These are phyloP conservation scores for Alnus glutinosa DNA, from an alignment of 306 rosid species.

Conservation along the genomic window DNA sequence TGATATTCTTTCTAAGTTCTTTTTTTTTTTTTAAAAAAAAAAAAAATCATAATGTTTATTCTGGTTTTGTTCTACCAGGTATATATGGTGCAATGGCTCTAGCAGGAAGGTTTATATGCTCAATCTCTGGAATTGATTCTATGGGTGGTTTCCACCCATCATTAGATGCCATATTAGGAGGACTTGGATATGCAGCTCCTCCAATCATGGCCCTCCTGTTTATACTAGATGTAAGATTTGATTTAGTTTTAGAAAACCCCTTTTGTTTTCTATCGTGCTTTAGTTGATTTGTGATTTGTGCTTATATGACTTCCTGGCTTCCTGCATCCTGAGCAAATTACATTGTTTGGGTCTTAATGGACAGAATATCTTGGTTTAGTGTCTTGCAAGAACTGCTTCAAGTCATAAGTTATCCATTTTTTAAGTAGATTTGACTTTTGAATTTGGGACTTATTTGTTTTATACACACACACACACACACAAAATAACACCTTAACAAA, in stretches of 20 bases:
- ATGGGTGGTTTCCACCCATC: slow-evolving; percentile 83
- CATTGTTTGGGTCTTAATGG: too few relatives aligned
- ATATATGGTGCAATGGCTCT: slow-evolving; percentile 95
- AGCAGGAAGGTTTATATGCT: slow-evolving; percentile 85
- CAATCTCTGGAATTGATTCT: slow-evolving; percentile 78
- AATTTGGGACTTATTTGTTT: background rate
- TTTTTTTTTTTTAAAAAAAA: background rate
- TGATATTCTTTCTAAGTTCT: background rate
- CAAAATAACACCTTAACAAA: slow-evolving; percentile 7
- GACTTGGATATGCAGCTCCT: slow-evolving; percentile 91
- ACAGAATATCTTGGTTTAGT: too few relatives aligned
- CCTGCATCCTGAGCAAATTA: too few relatives aligned
- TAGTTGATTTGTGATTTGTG: background rate
- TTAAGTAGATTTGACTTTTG: background rate
- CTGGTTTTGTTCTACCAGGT: slow-evolving; percentile 46
- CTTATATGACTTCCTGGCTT: background rate
- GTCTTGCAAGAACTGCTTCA: too few relatives aligned
- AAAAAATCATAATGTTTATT: background rate
- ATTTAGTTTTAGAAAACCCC: background rate
- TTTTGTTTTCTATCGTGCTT: background rate
- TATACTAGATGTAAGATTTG: slow-evolving; percentile 77
- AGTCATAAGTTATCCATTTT: too few relatives aligned
- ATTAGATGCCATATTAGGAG: slow-evolving; percentile 75
- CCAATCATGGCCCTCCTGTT: slow-evolving; percentile 96
- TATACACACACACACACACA: background rate